Base-by-base conservation (phyloP, 177 flowering plant genomes). In the Tripterygium wilfordii region DNA sequence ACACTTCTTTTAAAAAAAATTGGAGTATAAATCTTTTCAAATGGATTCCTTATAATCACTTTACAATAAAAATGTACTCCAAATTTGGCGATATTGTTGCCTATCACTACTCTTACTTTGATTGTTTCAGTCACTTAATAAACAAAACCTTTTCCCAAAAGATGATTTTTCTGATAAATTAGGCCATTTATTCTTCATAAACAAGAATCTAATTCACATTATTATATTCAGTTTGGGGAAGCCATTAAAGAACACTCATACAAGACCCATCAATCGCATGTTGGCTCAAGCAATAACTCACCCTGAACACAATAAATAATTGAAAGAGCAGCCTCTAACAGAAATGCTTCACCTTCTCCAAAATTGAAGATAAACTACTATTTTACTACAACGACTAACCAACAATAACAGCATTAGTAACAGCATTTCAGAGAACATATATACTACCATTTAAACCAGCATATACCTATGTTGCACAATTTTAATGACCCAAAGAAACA, bases 81-180 rank as follows among this genome's bases (percentile, higher is more conserved):
- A 51, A 63, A 54, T 58, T 43, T 20, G 39, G 51, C 33, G 48
- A 56, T 22, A 39, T 21, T 45, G 49, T 42, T 45, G 46, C 54
- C 40, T 45, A 39, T 30, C 38, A 43, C 27, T 45, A 48, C 51
- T 57, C 47, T n/a, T n/a, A n/a, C 42, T 61, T 49, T 51, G 3
- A 37, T 28, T 49, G 51, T 19, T 65, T 43, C 65, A 63, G 53
- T 46, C 40, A 38, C 59, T 60, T 65, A 61, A 51, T 23, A 24
- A 20, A 42, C 39, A 42, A 63, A 59, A 64, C 37, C 62, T 63
- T 70, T 67, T 47, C 26, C 42, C 27, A 63, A 67, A 73, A 55
- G 70, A 54, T 18, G 35, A 60, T 56, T 56, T 49, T 56, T n/a
- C 46, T n/a, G 41, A 49, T 58, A 54, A 49, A 23, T 38, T 17